phyloP scores from a whole-genome alignment of 768 basidiomycete species.

The Flagelloscypha sp. region DNA sequence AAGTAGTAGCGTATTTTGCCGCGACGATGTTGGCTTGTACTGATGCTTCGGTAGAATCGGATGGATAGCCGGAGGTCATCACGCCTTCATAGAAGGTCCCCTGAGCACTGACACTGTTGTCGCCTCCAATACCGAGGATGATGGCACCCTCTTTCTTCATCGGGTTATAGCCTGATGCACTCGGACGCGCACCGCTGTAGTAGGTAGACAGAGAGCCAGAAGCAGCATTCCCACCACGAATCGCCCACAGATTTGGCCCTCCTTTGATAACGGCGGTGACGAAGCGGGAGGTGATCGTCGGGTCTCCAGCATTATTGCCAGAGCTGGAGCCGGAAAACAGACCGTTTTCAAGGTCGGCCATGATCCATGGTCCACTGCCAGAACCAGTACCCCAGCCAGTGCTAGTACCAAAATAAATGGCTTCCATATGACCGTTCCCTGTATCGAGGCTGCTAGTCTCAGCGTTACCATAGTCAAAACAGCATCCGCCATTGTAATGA shows the following conservation, averaged over 20 bases:
- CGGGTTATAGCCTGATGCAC: constrained; percentile 10
- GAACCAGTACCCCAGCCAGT: constrained; percentile 8
- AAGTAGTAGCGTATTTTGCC: constrained; percentile 5
- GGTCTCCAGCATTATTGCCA: constrained; percentile 6
- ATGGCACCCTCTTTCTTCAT: constrained; percentile 12
- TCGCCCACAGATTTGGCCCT: constrained; percentile 7
- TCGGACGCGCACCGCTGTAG: constrained; percentile 9
- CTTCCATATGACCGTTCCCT: constrained; percentile 8
- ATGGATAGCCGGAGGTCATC: too few species aligned
- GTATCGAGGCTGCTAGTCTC: constrained; percentile 8
- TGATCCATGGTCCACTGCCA: constrained; percentile 11
- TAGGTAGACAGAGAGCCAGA: constrained; percentile 6
- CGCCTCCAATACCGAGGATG: constrained; percentile 11
- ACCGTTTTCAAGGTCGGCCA: constrained; percentile 5
- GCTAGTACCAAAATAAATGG: constrained; percentile 5
- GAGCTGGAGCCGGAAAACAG: too few species aligned
- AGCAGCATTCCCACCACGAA: constrained; percentile 7
- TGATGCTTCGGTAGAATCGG: constrained; percentile 8
- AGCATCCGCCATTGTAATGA: constrained; percentile 10
- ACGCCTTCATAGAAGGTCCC: constrained; percentile 10
- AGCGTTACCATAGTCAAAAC: constrained; percentile 12
- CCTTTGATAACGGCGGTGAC: constrained; percentile 12
- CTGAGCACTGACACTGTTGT: constrained; percentile 8
- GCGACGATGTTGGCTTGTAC: constrained; percentile 8
- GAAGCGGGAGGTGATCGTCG: constrained; percentile 9